Base-by-base conservation (phyloP, 768 basidiomycete genomes). In the Sarcomyxa edulis region DNA sequence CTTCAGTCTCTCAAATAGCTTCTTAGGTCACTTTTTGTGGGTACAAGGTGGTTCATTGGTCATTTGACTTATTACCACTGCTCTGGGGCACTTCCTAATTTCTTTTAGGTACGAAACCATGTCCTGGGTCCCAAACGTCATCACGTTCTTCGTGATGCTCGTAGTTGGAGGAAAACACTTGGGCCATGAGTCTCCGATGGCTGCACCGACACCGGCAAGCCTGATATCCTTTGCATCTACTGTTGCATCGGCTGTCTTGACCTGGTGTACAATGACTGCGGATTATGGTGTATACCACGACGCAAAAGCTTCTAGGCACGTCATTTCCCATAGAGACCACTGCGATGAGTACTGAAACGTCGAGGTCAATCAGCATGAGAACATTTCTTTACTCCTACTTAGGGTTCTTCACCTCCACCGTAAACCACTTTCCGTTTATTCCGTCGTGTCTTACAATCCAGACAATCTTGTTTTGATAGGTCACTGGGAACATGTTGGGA, bases 141-240 rank as follows among this genome's bases (percentile, higher is more conserved):
- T 91, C 37, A 73, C 79, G 7, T 89, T 81, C 54, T 47, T 88
- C 22, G 71, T 91, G 37, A 77, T 76, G 7, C 59, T 84, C 9
- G 87, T 82, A 4, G 65, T 86, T n/a, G 78, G 85, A 0, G 87
- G 80, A 0, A 81, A 84, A 46, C 68, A 89, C 46, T 62, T 92
- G 8, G 60, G 60, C n/a, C n/a, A n/a, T 1, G 65, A 69, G 23
- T 64, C 74, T 1, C 58, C 65, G 1, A 60, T 51, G 7, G 78
- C 86, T 1, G 76, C 81, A 9, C 18, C 38, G 1, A 72, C 76
- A 2, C 74, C 76, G 1, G 44, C 58, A 0, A 50, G 64, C 1
- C 53, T 91, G 32, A n/a, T 20, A 15, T 25, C 38, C 72, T 76
- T 79, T 4, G 78, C 77, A 1, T 56, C 89, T 12, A 82, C 84